Evolutionary conservation across 2,329 filamentous ascomycete genomes (phyloP).

Genomic region (Apiospora phragmitis): DNA sequence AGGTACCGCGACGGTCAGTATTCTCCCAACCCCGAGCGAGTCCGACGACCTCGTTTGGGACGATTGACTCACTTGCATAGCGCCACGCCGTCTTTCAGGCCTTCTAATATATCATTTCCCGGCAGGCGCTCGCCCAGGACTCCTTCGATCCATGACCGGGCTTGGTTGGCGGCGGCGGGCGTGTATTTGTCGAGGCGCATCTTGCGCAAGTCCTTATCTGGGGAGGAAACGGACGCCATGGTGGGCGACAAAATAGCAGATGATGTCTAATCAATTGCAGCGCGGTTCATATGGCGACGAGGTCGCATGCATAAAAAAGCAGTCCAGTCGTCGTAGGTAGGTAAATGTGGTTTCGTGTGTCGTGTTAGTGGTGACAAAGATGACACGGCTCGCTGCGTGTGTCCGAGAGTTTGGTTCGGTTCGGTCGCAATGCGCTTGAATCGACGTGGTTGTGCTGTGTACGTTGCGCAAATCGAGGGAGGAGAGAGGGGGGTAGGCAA

Average conservation of each 20-base stretch:
- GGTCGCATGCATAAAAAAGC: background rate
- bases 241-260: conserved; percentile 17
- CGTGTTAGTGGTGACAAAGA: background rate
- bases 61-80: conserved; percentile 75
- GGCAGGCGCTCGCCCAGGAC: conserved; percentile 73
- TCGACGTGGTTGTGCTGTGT: background rate
- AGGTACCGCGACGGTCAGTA: conserved; percentile 21
- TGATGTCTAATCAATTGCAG: conserved; percentile 10
- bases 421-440: background rate
- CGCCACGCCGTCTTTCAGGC: conserved; percentile 85
- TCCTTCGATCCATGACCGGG: conserved; percentile 81
- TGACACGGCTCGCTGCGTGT: background rate
- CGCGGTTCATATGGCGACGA: background rate
- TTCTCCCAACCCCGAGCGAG: background rate
- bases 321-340: background rate
- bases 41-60: background rate
- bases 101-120: conserved; percentile 76
- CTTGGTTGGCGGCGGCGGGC: conserved; percentile 84
- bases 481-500: background rate
- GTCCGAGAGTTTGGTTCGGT: background rate
- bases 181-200: conserved; percentile 93
- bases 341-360: background rate
- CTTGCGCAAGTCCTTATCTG: conserved; percentile 94
- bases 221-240: conserved; percentile 91
- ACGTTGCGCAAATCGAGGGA: background rate